phyloP scores from a whole-genome alignment of 1,284 basidiomycete species.

The Apiotrichum gamsii region DNA sequence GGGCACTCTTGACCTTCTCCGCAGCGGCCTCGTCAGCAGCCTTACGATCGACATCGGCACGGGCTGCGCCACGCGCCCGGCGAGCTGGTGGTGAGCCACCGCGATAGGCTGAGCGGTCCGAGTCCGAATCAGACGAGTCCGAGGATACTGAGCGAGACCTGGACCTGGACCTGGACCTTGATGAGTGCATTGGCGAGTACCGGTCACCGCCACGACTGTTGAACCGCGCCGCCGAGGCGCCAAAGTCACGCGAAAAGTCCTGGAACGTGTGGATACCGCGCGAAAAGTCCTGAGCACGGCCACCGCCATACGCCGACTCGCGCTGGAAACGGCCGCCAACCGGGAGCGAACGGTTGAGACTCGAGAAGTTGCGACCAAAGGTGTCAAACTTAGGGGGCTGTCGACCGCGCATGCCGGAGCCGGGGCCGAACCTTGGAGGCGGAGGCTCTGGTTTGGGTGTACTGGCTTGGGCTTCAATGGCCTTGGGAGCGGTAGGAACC shows the following conservation, averaged over 20 bases:
- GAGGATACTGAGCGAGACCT: constrained; percentile 16
- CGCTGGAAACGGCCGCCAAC: constrained; percentile 2
- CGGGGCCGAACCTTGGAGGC: constrained; percentile 3
- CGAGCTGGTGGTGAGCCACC: constrained; percentile 6
- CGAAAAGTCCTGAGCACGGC: neutral
- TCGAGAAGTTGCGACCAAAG: constrained; percentile 17
- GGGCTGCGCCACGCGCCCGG: constrained; percentile 11
- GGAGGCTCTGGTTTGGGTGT: constrained; percentile 7
- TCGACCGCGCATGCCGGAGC: neutral
- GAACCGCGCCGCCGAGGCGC: neutral
- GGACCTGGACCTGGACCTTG: constrained; percentile 17
- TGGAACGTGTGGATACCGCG: constrained; percentile 1
- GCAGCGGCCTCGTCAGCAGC: constrained; percentile 26
- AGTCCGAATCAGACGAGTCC: constrained; percentile 28
- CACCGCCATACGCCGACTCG: too few species aligned
- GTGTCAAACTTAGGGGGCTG: constrained; percentile 15
- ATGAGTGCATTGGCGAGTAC: constrained; percentile 11
- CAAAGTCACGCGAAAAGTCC: constrained; percentile 19
- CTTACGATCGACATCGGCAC: constrained; percentile 14
- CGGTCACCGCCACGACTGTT: constrained; percentile 7
- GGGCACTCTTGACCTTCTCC: constrained; percentile 26
- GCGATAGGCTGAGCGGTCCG: constrained; percentile 26
- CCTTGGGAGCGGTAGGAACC: neutral
- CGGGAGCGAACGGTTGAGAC: constrained; percentile 20
- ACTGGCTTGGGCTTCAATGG: constrained; percentile 2